phyloP scores from a whole-genome alignment of 1,284 basidiomycete genomes.

The Austroboletus novae-zelandiae region DNA sequence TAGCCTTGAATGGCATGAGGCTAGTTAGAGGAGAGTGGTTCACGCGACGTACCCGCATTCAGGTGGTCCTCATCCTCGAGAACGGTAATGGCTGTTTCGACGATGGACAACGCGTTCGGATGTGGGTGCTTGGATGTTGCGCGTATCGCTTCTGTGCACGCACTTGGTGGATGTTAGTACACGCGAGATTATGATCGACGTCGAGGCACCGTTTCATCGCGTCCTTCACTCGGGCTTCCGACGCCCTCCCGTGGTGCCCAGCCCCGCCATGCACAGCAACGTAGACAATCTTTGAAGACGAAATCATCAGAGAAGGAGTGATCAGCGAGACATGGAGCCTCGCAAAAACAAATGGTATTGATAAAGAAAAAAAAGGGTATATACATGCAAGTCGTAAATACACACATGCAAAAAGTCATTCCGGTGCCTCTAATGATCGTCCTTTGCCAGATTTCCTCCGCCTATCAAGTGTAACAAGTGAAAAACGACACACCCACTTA shows the following conservation, averaged over 20 bases:
- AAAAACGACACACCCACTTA: conserved; percentile 13
- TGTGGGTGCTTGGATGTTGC: conserved; percentile 10
- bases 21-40: no score
- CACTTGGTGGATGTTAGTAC: conserved; percentile 32
- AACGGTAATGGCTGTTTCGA: conserved; percentile 49
- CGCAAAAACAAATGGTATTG: conserved; percentile 23
- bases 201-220: conserved; percentile 47
- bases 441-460: conserved; percentile 1
- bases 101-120: conserved; percentile 39
- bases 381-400: conserved; percentile 28
- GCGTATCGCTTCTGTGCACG: conserved; percentile 41
- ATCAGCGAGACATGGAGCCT: conserved; percentile 5
- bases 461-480: conserved; percentile 8
- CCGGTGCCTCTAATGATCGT: not conserved
- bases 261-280: conserved; percentile 71
- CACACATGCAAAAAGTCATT: conserved; percentile 12
- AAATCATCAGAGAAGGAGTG: conserved; percentile 6
- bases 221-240: conserved; percentile 50
- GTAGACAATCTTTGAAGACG: conserved; percentile 16
- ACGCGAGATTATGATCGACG: not conserved
- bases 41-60: conserved; percentile 60
- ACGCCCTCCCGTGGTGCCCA: conserved; percentile 47
- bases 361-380: conserved; percentile 6
- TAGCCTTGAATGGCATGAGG: conserved; percentile 38
- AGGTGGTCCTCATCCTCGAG: conserved; percentile 62